Evolutionary conservation across 106 monocot species (phyloP).

Genomic region (Apostasia ramifera): DNA sequence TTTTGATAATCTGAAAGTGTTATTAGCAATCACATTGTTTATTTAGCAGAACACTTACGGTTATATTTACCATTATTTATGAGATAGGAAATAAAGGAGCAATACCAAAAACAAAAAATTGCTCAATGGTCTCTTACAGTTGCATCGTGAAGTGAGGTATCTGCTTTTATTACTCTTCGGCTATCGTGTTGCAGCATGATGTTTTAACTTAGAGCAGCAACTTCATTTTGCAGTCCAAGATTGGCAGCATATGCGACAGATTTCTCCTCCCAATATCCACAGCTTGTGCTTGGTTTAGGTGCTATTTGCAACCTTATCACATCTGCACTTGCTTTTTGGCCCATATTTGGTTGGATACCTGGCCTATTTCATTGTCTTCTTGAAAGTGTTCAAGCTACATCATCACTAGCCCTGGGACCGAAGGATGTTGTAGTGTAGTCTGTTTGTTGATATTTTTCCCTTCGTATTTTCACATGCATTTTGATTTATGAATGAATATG

Average conservation of each 20-base stretch:
- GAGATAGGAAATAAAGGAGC: constrained; percentile 67
- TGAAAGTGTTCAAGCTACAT: constrained; percentile 56
- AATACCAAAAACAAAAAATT: constrained; percentile 87
- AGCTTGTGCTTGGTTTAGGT: constrained; percentile 57
- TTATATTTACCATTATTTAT: too few species aligned
- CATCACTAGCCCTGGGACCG: constrained; percentile 70
- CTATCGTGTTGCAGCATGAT: neutral
- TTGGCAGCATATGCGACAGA: constrained; percentile 71
- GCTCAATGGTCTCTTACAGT: constrained; percentile 61
- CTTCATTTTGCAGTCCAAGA: constrained; percentile 53
- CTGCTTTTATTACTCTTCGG: neutral
- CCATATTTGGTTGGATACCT: constrained; percentile 80
- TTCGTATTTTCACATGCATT: neutral
- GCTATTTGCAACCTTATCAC: constrained; percentile 83
- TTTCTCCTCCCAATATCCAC: constrained; percentile 54
- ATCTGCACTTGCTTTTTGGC: constrained; percentile 90
- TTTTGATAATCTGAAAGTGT: too few species aligned
- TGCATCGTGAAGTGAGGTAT: constrained; percentile 94
- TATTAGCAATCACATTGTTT: too few species aligned
- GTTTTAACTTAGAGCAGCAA: constrained; percentile 3
- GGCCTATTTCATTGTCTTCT: constrained; percentile 79
- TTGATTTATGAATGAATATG: neutral
- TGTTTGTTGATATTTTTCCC: constrained; percentile 69
- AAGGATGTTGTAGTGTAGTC: constrained; percentile 89
- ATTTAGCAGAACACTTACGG: too few species aligned